Percentiles rank a stretch among this genome's conserved stretches.
Evolutionary conservation across 2,329 filamentous ascomycete genomes (phyloP).

Genomic region (Colletotrichum sp.): DNA sequence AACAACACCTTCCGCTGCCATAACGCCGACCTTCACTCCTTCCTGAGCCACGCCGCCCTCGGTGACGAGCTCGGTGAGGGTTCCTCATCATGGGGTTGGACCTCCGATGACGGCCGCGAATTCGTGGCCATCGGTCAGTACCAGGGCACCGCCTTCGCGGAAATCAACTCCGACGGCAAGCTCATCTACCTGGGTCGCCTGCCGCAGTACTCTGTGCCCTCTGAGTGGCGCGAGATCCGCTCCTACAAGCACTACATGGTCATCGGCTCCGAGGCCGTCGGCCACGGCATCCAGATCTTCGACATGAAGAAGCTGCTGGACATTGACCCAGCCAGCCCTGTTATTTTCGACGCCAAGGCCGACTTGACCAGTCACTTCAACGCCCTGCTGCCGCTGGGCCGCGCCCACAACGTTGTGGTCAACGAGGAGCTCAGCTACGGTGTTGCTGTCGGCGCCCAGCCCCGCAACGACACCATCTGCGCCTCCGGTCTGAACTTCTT

Average conservation of each 20-base stretch:
- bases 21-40: slow-evolving; percentile 59
- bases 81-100: slow-evolving; percentile 53
- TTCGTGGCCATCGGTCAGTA: slow-evolving; percentile 48
- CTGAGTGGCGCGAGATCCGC: slow-evolving; percentile 39
- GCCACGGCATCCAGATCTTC: slow-evolving; percentile 66
- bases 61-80: slow-evolving; percentile 46
- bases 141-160: slow-evolving; percentile 51
- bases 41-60: slow-evolving; percentile 57
- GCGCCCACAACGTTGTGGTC: slow-evolving; percentile 54
- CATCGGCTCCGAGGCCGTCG: slow-evolving; percentile 43
- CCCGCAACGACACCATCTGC: slow-evolving; percentile 44
- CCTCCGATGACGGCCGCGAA: slow-evolving; percentile 49
- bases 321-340: slow-evolving; percentile 44
- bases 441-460: slow-evolving; percentile 48
- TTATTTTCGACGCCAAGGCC: slow-evolving; percentile 31
- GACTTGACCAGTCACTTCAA: slow-evolving; percentile 38
- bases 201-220: slow-evolving; percentile 18
- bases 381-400: slow-evolving; percentile 27
- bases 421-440: slow-evolving; percentile 53
- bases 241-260: slow-evolving; percentile 41
- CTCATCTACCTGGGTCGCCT: slow-evolving; percentile 49
- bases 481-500: slow-evolving; percentile 61
- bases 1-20: slow-evolving; percentile 54
- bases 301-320: slow-evolving; percentile 60
- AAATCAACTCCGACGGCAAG: slow-evolving; percentile 44